Evolutionary conservation across 768 basidiomycete species (phyloP).

Genomic region (Suillus sp.): DNA sequence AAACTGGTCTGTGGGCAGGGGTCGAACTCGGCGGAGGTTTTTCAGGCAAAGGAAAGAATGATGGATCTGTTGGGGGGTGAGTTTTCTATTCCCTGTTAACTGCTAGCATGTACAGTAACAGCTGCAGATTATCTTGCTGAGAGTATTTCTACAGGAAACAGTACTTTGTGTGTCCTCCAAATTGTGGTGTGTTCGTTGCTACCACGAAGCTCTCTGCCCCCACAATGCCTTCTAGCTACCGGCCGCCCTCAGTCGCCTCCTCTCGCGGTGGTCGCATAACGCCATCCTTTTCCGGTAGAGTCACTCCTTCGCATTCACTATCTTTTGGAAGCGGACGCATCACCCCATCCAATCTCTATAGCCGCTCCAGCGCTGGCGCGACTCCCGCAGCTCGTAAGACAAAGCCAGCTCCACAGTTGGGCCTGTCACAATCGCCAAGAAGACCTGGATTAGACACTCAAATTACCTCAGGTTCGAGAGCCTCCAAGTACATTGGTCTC

Average conservation of each 20-base stretch:
- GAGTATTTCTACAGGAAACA: constrained; percentile 50
- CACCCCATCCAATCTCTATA: constrained; percentile 56
- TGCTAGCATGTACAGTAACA: background rate
- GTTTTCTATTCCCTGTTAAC: constrained; percentile 31
- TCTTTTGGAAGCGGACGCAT: constrained; percentile 47
- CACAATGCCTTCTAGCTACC: constrained; percentile 59
- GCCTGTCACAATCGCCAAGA: constrained; percentile 34
- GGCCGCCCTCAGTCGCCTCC: constrained; percentile 83
- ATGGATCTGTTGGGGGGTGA: constrained; percentile 88
- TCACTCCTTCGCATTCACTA: constrained; percentile 45
- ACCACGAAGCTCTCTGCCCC: constrained; percentile 78
- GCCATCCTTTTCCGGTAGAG: constrained; percentile 46
- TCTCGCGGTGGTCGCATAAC: constrained; percentile 52
- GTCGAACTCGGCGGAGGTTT: constrained; percentile 88
- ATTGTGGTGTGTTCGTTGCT: constrained; percentile 91
- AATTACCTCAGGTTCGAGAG: constrained; percentile 82
- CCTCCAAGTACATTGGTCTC: constrained; percentile 81
- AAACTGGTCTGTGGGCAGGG: constrained; percentile 90
- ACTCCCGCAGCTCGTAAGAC: constrained; percentile 35
- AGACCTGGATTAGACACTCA: constrained; percentile 34
- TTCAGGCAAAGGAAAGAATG: constrained; percentile 91
- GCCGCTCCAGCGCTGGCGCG: constrained; percentile 49
- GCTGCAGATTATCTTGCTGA: constrained; percentile 14
- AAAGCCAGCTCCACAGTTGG: constrained; percentile 34
- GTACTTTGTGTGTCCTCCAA: constrained; percentile 84